Evolutionary conservation across 345 rosid genomes (phyloP).

Genomic region (Draba incana): DNA sequence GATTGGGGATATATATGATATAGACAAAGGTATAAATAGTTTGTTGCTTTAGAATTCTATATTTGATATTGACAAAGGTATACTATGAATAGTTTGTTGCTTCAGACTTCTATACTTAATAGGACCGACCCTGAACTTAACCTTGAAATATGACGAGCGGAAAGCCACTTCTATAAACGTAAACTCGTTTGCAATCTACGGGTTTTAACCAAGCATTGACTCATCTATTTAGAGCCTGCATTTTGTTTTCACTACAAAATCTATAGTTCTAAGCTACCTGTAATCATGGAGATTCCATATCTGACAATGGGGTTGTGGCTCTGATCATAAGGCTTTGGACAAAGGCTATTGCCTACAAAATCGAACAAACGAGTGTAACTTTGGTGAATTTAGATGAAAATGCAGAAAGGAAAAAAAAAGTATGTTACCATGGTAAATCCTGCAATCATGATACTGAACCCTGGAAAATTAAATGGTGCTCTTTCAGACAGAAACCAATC

Average conservation of each 20-base stretch:
- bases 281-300: conserved; percentile 21
- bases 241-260: not conserved
- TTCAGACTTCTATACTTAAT: not conserved
- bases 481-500: conserved; percentile 81
- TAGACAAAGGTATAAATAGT: too few relatives aligned
- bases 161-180: not conserved
- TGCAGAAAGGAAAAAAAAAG: not conserved
- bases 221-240: not conserved
- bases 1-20: too few relatives aligned
- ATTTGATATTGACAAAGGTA: not conserved
- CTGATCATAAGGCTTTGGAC: conserved; percentile 79
- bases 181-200: not conserved
- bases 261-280: conserved; percentile 7
- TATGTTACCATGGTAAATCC: conserved; percentile 64
- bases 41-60: not conserved
- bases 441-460: conserved; percentile 84
- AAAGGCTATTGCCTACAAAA: conserved; percentile 67
- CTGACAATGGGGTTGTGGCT: conserved; percentile 55
- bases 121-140: not conserved
- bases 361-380: not conserved
- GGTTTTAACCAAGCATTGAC: not conserved
- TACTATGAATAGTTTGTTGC: not conserved
- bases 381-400: not conserved
- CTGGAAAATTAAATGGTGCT: conserved; percentile 86
- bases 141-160: not conserved